phyloP scores from a whole-genome alignment of 2,329 filamentous ascomycete species.

The Pleomassaria siparia region DNA sequence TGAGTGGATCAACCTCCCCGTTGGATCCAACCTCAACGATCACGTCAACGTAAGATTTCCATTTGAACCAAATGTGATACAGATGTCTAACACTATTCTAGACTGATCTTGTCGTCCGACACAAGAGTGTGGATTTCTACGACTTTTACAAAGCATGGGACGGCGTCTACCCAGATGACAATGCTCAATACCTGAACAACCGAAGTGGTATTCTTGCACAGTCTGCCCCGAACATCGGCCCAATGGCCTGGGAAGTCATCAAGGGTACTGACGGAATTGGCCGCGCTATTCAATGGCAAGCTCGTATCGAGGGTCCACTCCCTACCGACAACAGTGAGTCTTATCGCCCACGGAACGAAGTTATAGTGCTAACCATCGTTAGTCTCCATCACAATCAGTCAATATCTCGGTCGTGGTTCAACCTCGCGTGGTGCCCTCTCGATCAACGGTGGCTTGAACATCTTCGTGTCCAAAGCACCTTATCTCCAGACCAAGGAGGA shows the following conservation, averaged over 20 bases:
- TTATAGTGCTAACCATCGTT: not conserved
- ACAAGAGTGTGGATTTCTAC: conserved; percentile 60
- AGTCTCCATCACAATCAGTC: conserved; percentile 45
- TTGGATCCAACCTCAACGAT: conserved; percentile 55
- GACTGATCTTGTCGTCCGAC: conserved; percentile 55
- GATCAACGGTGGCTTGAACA: conserved; percentile 60
- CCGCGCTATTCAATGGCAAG: conserved; percentile 67
- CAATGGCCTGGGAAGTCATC: conserved; percentile 64
- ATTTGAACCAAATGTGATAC: not conserved
- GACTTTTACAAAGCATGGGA: conserved; percentile 66
- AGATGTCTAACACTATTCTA: conserved; percentile 1
- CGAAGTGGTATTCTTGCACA: conserved; percentile 64
- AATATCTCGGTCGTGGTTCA: conserved; percentile 65
- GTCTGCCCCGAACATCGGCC: conserved; percentile 66
- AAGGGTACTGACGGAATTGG: conserved; percentile 59
- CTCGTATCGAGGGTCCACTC: conserved; percentile 61
- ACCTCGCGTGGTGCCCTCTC: conserved; percentile 64
- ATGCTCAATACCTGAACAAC: conserved; percentile 45
- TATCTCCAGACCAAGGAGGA: conserved; percentile 62
- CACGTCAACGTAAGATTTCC: conserved; percentile 51
- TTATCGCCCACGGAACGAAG: not conserved
- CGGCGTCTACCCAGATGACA: conserved; percentile 44
- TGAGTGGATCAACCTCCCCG: conserved; percentile 55
- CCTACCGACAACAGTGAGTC: conserved; percentile 34
- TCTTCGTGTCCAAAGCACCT: conserved; percentile 60